A percentile compares a stretch with the other conserved stretches of the same genome.
Evolutionary conservation across 192 early-diverging fungal species (phyloP).

Genomic region (Coemansia sp.): DNA sequence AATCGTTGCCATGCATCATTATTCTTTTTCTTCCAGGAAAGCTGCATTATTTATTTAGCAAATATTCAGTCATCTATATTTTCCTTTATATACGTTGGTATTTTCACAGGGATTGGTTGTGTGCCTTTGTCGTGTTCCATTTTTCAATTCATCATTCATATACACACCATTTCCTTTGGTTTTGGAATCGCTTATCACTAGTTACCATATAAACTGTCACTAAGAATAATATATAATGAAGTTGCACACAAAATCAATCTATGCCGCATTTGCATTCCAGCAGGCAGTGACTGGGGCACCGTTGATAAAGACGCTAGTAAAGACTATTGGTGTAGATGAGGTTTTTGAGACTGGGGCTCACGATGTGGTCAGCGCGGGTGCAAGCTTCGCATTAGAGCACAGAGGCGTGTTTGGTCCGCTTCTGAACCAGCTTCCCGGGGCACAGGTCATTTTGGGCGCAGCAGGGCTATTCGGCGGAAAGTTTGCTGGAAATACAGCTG

Average conservation of each 20-base stretch:
- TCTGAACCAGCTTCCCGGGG: conserved; percentile 33
- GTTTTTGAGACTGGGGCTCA: conserved; percentile 33
- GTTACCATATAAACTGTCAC: not conserved
- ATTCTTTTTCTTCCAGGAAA: too few species aligned
- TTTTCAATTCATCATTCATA: not conserved
- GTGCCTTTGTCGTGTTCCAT: not conserved
- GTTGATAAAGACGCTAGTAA: conserved; percentile 33
- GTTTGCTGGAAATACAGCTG: conserved; percentile 43
- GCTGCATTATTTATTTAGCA: not conserved
- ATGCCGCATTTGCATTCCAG: conserved; percentile 5
- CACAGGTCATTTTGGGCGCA: conserved; percentile 30
- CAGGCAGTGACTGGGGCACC: conserved; percentile 24
- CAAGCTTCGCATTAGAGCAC: conserved; percentile 45
- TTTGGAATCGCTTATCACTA: too few species aligned
- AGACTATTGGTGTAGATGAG: conserved; percentile 23
- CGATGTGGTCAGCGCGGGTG: conserved; percentile 42
- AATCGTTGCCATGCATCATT: conserved; percentile 1
- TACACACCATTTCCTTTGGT: not conserved
- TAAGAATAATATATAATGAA: not conserved
- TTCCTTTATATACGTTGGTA: not conserved
- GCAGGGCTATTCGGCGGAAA: conserved; percentile 36
- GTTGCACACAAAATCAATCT: not conserved
- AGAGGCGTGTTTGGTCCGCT: conserved; percentile 39
- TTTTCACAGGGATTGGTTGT: not conserved
- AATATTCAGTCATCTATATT: not conserved